A percentile compares a stretch with the other conserved stretches of the same genome.
These are phyloP conservation scores for Juncus effusus DNA, from an alignment of 176 grass and related monocot species.

Conservation along the genomic window DNA sequence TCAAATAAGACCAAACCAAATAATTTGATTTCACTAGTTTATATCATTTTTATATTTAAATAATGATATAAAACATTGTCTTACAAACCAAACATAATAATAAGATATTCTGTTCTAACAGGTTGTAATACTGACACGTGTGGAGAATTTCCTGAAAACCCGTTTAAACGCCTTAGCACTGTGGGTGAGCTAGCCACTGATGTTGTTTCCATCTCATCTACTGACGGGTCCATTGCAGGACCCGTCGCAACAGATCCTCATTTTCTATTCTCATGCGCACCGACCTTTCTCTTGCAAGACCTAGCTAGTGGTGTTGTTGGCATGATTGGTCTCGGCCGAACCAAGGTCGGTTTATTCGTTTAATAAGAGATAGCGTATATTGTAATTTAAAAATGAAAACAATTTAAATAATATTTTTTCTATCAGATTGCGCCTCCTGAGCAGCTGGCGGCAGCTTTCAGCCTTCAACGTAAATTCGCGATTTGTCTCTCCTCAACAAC, in stretches of 20 bases:
- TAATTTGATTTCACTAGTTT: too few species aligned
- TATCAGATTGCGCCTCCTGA: conserved; percentile 34
- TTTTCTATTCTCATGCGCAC: conserved; percentile 58
- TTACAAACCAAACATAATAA: too few species aligned
- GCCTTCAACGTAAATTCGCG: conserved; percentile 58
- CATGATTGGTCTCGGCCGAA: conserved; percentile 53
- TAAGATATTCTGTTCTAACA: background rate
- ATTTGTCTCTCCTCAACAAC: conserved; percentile 31
- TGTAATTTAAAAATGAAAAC: too few species aligned
- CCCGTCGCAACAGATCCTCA: conserved; percentile 33
- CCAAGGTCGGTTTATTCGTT: background rate
- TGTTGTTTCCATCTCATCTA: conserved; percentile 45
- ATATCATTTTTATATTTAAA: too few species aligned
- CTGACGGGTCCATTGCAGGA: conserved; percentile 33
- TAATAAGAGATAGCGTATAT: too few species aligned
- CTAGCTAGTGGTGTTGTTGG: conserved; percentile 37
- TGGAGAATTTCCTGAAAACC: conserved; percentile 42
- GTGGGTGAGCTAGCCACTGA: conserved; percentile 43
- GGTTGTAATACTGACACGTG: conserved; percentile 69
- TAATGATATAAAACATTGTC: too few species aligned
- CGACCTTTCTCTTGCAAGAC: conserved; percentile 33
- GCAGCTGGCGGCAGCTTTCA: conserved; percentile 57
- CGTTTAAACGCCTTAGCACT: conserved; percentile 39
- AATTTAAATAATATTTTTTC: too few species aligned
- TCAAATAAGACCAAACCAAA: too few species aligned